These are phyloP conservation scores for Clonostachys rosea DNA, from an alignment of 2,329 filamentous ascomycete genomes.

Conservation along the genomic window DNA sequence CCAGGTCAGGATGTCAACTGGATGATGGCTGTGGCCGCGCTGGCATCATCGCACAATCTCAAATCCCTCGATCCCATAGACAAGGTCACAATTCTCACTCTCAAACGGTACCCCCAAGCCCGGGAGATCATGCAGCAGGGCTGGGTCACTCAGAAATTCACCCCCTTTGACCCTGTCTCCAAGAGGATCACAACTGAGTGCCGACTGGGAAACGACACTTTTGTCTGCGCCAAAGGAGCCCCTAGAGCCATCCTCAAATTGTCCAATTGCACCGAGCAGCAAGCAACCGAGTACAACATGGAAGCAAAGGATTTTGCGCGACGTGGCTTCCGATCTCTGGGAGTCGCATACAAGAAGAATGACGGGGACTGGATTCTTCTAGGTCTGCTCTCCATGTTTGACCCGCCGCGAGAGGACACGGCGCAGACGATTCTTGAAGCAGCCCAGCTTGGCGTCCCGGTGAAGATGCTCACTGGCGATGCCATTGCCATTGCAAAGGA, in stretches of 20 bases:
- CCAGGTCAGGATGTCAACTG: conserved; percentile 77
- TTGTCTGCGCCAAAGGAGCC: conserved; percentile 72
- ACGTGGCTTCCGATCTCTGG: conserved; percentile 76
- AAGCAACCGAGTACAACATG: conserved; percentile 61
- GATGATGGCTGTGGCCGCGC: conserved; percentile 78
- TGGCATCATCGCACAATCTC: conserved; percentile 75
- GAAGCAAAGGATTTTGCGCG: conserved; percentile 73
- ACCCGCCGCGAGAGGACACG: conserved; percentile 74
- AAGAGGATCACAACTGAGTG: conserved; percentile 73
- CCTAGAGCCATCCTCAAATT: conserved; percentile 71
- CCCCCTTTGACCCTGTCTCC: conserved; percentile 73
- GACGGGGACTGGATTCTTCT: conserved; percentile 69
- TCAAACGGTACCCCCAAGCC: conserved; percentile 73
- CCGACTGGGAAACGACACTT: conserved; percentile 64
- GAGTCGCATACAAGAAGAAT: conserved; percentile 75
- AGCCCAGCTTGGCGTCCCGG: conserved; percentile 69
- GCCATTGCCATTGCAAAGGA: conserved; percentile 77
- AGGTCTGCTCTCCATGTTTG: conserved; percentile 76
- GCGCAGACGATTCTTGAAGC: conserved; percentile 75
- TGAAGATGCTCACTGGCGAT: conserved; percentile 81
- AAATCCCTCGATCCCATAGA: conserved; percentile 76
- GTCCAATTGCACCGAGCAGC: conserved; percentile 61
- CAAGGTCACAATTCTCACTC: conserved; percentile 72
- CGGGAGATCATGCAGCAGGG: conserved; percentile 70
- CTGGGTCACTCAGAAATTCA: conserved; percentile 76